phyloP scores from a whole-genome alignment of 2,329 filamentous ascomycete species.

The Penicillium sp. region DNA sequence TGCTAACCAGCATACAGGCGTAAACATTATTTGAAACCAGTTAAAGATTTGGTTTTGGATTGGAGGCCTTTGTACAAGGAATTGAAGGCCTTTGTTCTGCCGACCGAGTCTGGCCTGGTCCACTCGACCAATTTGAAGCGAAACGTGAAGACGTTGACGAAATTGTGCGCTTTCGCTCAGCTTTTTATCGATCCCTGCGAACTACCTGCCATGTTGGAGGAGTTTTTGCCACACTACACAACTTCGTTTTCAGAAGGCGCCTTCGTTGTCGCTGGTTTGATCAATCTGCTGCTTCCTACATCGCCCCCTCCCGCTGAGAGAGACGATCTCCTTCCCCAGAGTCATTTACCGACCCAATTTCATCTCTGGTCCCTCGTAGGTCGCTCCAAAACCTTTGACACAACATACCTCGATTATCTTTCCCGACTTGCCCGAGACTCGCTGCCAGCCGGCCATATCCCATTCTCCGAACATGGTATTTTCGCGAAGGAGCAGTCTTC shows the following conservation, averaged over 20 bases:
- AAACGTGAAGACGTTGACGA: slow-evolving; percentile 72
- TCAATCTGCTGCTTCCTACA: slow-evolving; percentile 87
- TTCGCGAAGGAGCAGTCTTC: slow-evolving; percentile 91
- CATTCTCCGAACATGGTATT: slow-evolving; percentile 82
- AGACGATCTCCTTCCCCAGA: slow-evolving; percentile 75
- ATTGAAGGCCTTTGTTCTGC: slow-evolving; percentile 84
- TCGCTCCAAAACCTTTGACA: slow-evolving; percentile 81
- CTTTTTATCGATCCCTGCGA: slow-evolving; percentile 89
- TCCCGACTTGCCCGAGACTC: slow-evolving; percentile 85
- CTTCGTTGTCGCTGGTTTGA: slow-evolving; percentile 83
- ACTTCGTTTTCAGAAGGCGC: slow-evolving; percentile 89
- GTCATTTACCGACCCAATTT: slow-evolving; percentile 91
- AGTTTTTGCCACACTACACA: slow-evolving; percentile 83
- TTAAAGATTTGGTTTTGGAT: slow-evolving; percentile 84
- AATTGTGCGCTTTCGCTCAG: slow-evolving; percentile 85
- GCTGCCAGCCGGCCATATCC: slow-evolving; percentile 68
- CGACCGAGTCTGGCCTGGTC: slow-evolving; percentile 69
- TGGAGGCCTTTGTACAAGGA: slow-evolving; percentile 94
- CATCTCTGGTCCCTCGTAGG: slow-evolving; percentile 94
- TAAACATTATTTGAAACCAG: slow-evolving; percentile 90
- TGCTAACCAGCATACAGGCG: slow-evolving; percentile 57
- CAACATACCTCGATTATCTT: slow-evolving; percentile 83
- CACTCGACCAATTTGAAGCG: slow-evolving; percentile 63
- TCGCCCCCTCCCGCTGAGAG: slow-evolving; percentile 66
- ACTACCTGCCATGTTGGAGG: slow-evolving; percentile 75